Base-by-base conservation (phyloP, 2,329 filamentous ascomycete genomes). In the Colletotrichum orbiculare region DNA sequence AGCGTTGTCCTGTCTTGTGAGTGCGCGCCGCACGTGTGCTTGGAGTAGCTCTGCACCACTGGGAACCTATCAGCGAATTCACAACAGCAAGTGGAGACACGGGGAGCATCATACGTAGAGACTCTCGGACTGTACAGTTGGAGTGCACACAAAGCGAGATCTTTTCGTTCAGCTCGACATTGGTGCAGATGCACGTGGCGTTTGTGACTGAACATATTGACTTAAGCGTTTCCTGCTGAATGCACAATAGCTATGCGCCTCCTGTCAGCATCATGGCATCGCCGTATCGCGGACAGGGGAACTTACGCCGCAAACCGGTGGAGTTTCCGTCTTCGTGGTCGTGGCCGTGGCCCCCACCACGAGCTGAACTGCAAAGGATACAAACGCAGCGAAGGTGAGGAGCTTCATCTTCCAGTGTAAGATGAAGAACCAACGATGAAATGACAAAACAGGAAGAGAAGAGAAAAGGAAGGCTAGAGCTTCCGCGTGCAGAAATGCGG, bases 1-100 rank as follows among this genome's bases (percentile, higher is more conserved):
- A 75, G 55, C 2, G 41, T 48, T 4, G 69, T 70, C 42, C 75
- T 62, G 42, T 77, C 75, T 39, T 73, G 60, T 37, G 70, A 66
- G 50, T 64, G 55, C 33, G 69, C 59, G 12, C 71, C 72, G 56
- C 75, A 76, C 6, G 61, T 70, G 42, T 68, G 64, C 35, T 68
- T 67, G 2, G 72, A 71, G 57, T 72, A 76, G 17, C 60, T 58
- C n/a, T 54, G 60, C 10, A 64, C 42, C 38, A 58, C 60, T 64
- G n/a, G 10, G 12, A 37, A 2, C 39, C 12, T 1, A 33, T 66
- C 3, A 64, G 54, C 25, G 17, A 17, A 2, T 2, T 17, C 34
- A 10, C 43, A 15, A 17, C 10, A 46, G 10, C 10, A 4, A 33
- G n/a, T 15, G 15, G 8, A 8, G 1, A 35, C 5, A n/a, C n/a